phyloP scores from a whole-genome alignment of 2,329 filamentous ascomycete species.

The Fusarium bulbicola region DNA sequence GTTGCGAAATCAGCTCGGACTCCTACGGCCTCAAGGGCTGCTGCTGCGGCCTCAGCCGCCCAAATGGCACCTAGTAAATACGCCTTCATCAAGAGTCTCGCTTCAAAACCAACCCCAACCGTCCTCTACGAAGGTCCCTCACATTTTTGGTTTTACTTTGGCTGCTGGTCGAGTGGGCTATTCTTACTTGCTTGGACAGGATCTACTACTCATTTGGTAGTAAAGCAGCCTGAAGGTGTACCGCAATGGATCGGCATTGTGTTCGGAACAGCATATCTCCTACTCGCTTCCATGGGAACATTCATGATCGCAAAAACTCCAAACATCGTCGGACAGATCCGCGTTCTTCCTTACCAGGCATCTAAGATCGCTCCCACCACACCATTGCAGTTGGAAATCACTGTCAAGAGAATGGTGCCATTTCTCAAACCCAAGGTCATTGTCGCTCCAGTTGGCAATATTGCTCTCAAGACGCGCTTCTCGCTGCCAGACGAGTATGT shows the following conservation, averaged over 20 bases:
- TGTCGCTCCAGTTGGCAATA: slow-evolving; percentile 47
- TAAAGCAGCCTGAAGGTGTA: slow-evolving; percentile 58
- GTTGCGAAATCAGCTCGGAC: slow-evolving; percentile 27
- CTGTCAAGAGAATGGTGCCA: slow-evolving; percentile 60
- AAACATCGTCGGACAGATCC: slow-evolving; percentile 66
- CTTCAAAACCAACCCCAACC: slow-evolving; percentile 63
- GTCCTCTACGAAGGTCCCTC: slow-evolving; percentile 72
- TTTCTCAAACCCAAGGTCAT: slow-evolving; percentile 56
- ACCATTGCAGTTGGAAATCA: slow-evolving; percentile 61
- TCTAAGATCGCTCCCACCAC: slow-evolving; percentile 25
- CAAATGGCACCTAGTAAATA: slow-evolving; percentile 45
- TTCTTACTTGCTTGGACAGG: slow-evolving; percentile 51
- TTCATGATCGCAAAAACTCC: slow-evolving; percentile 67
- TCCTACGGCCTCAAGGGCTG: slow-evolving; percentile 11
- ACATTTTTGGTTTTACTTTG: slow-evolving; percentile 69
- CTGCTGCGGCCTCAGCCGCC: slow-evolving; percentile 17
- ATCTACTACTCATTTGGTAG: slow-evolving; percentile 46
- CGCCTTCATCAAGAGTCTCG: slow-evolving; percentile 64
- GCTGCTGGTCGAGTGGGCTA: slow-evolving; percentile 64
- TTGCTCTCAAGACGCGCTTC: slow-evolving; percentile 50
- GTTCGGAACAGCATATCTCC: slow-evolving; percentile 66
- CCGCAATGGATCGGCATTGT: slow-evolving; percentile 65
- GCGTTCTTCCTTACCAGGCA: slow-evolving; percentile 56
- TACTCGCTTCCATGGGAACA: slow-evolving; percentile 68
- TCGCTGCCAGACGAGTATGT: slow-evolving; percentile 51